Evolutionary conservation across 768 basidiomycete genomes (phyloP).

Genomic region (Trametes coccinea): DNA sequence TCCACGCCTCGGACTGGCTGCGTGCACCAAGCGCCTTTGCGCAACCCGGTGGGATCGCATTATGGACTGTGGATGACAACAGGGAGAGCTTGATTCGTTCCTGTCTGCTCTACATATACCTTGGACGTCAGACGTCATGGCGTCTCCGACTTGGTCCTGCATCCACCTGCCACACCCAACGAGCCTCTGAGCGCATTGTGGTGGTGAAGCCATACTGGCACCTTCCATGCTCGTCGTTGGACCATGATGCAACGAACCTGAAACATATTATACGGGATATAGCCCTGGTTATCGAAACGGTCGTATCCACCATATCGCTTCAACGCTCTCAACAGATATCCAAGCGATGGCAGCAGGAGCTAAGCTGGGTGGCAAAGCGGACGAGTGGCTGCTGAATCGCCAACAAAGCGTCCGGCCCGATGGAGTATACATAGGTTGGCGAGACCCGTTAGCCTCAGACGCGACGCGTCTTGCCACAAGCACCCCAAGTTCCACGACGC

Average conservation of each 20-base stretch:
- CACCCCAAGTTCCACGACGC: neutral
- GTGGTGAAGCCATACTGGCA: neutral
- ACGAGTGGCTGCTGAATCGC: neutral
- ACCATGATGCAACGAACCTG: neutral
- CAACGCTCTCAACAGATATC: neutral
- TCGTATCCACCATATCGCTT: neutral
- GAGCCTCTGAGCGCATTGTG: neutral
- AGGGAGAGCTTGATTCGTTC: neutral
- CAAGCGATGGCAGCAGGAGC: neutral
- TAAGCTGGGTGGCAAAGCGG: neutral
- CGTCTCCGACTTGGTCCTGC: too few species aligned
- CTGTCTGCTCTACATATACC: neutral
- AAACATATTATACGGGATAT: neutral
- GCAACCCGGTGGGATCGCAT: neutral
- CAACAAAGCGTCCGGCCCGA: neutral
- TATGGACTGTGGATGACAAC: neutral
- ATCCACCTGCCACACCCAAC: too few species aligned
- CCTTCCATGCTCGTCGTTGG: neutral
- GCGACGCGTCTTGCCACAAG: neutral
- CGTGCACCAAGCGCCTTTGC: neutral
- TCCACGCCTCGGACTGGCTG: neutral
- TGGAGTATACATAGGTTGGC: constrained; percentile 4
- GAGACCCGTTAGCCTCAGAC: neutral
- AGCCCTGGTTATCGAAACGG: neutral
- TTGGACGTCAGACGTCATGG: neutral